These are phyloP conservation scores for Aspergillus cavernicola DNA, from an alignment of 495 filamentous ascomycete species.

Conservation along the genomic window DNA sequence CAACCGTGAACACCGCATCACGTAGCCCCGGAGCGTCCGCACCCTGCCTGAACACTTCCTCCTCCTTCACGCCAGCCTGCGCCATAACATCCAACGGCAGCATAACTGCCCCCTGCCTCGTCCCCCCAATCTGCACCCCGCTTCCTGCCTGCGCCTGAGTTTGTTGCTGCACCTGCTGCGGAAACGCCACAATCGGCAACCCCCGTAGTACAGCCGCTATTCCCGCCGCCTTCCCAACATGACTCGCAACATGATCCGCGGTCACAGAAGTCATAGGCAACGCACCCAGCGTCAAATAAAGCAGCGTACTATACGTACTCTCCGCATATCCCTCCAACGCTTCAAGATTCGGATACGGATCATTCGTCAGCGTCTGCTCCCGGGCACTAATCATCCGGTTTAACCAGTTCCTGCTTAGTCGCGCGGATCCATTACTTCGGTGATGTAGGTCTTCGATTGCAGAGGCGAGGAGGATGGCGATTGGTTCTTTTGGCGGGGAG, in stretches of 20 bases:
- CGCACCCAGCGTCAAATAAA: constrained; percentile 80
- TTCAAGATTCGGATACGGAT: constrained; percentile 69
- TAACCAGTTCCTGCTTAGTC: constrained; percentile 77
- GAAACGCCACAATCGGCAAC: constrained; percentile 76
- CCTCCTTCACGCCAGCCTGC: constrained; percentile 70
- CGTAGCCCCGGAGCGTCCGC: constrained; percentile 70
- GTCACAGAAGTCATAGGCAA: constrained; percentile 73
- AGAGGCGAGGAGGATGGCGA: constrained; percentile 75
- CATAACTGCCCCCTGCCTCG: constrained; percentile 62
- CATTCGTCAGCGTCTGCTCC: constrained; percentile 79
- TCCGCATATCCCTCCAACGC: constrained; percentile 86
- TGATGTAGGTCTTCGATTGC: constrained; percentile 60
- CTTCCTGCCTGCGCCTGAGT: constrained; percentile 23
- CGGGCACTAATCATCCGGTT: constrained; percentile 70
- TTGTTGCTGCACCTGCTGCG: constrained; percentile 54
- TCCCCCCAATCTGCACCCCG: constrained; percentile 31
- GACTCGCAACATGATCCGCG: constrained; percentile 88
- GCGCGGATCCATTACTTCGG: constrained; percentile 50
- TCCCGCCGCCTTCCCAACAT: constrained; percentile 90
- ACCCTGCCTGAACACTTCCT: constrained; percentile 81
- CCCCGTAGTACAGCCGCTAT: constrained; percentile 82
- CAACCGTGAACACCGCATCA: constrained; percentile 88
- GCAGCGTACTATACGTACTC: constrained; percentile 87
- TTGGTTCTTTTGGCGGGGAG: constrained; percentile 80
- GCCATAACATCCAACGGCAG: constrained; percentile 91